Conservation (phyloP, 495 filamentous ascomycete species). For the Neurospora sp. region DNA sequence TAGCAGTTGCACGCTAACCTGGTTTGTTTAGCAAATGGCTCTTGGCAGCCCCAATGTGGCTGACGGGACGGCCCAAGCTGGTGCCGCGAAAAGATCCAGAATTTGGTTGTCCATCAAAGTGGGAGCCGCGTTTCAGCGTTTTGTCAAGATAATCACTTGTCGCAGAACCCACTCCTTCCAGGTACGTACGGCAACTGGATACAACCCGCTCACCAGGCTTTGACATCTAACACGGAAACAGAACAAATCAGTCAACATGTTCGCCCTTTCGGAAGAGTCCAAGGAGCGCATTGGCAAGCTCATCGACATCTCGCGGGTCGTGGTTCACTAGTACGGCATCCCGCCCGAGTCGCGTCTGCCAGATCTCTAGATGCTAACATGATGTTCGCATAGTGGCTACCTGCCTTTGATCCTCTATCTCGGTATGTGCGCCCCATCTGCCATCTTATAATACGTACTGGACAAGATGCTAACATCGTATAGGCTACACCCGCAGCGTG, state of each 20-base stretch:
- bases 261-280: conserved; percentile 91
- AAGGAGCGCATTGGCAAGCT: conserved; percentile 97
- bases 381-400: conserved; percentile 59
- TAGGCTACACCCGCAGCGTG: conserved; percentile 89
- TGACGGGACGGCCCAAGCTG: neutral
- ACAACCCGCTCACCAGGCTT: neutral
- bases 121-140: neutral
- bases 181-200: neutral
- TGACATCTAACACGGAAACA: neutral
- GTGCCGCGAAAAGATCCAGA: neutral
- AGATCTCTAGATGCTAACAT: conserved; percentile 23
- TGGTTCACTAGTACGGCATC: conserved; percentile 82
- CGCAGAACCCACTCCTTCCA: neutral
- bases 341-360: neutral
- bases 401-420: conserved; percentile 95
- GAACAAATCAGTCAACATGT: conserved; percentile 42
- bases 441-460: neutral
- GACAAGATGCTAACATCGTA: conserved; percentile 17
- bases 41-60: neutral
- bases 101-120: neutral
- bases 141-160: neutral
- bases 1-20: neutral
- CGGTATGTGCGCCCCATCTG: conserved; percentile 47
- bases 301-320: conserved; percentile 86
- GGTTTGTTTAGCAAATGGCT: neutral